Percentiles rank a stretch among this genome's conserved stretches.
These are phyloP conservation scores for Bacidia gigantensis DNA, from an alignment of 495 filamentous ascomycete genomes.

Conservation along the genomic window DNA sequence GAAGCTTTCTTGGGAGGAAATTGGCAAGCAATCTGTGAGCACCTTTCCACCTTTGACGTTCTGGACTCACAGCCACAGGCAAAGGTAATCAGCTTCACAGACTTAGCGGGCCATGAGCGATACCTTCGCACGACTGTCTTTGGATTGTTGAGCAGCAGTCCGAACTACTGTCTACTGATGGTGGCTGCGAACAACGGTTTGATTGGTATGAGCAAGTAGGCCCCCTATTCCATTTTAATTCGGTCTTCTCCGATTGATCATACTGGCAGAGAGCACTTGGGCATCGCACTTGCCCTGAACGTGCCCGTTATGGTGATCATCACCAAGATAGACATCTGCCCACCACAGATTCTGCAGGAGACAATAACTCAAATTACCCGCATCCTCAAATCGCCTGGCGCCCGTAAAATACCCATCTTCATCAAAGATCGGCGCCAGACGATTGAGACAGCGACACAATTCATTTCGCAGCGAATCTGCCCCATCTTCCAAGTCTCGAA, in stretches of 20 bases:
- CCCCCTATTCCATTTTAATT: background rate
- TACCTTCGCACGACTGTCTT: constrained; percentile 96
- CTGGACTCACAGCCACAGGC: constrained; percentile 25
- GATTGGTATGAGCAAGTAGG: constrained; percentile 83
- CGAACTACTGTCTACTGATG: constrained; percentile 96
- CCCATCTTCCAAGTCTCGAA: constrained; percentile 98
- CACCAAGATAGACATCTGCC: constrained; percentile 98
- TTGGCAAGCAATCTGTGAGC: constrained; percentile 75
- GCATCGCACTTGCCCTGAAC: constrained; percentile 87
- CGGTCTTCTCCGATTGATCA: constrained; percentile 1
- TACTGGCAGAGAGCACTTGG: constrained; percentile 59
- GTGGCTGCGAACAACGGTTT: constrained; percentile 96
- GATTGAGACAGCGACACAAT: constrained; percentile 89
- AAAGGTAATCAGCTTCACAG: constrained; percentile 95
- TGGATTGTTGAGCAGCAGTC: constrained; percentile 83
- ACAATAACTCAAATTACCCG: constrained; percentile 84
- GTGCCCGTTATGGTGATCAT: constrained; percentile 97
- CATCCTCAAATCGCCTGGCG: constrained; percentile 86
- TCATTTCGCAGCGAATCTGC: constrained; percentile 88
- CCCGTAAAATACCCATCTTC: constrained; percentile 94
- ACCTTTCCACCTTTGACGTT: background rate
- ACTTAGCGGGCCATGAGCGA: constrained; percentile 88
- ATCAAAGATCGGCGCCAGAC: constrained; percentile 84
- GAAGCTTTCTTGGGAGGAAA: constrained; percentile 93
- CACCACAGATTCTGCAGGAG: constrained; percentile 86